Conservation (phyloP, 352 stramenopile species). For the Phytopythium boreale region DNA sequence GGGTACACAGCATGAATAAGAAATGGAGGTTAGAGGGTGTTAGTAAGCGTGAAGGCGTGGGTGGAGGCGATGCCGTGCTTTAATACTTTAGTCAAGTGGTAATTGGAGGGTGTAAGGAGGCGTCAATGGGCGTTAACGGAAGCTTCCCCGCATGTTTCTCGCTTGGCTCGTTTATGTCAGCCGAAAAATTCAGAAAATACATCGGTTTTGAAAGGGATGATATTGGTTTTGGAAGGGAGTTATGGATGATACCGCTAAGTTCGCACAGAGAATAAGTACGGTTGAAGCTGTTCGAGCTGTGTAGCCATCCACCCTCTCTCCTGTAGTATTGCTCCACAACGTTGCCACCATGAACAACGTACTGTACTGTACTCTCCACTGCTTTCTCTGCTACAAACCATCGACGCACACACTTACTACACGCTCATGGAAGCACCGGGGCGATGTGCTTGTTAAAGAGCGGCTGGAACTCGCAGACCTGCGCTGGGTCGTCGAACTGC, state of each 20-base stretch:
- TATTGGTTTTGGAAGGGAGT: neutral
- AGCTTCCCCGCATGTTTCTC: neutral
- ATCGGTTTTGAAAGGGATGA: neutral
- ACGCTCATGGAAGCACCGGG: no score
- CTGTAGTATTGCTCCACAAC: neutral
- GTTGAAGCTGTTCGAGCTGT: neutral
- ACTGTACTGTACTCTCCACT: no score
- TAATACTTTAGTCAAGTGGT: neutral
- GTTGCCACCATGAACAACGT: no score
- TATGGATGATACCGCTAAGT: neutral
- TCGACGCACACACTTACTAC: no score
- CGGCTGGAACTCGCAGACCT: no score
- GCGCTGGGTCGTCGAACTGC: no score
- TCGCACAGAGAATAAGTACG: neutral
- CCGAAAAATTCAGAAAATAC: neutral
- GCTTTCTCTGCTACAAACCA: slow-evolving; percentile 1
- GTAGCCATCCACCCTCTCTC: neutral
- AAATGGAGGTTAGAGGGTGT: neutral
- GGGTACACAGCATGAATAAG: neutral
- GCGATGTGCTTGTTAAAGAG: no score
- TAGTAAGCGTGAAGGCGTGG: neutral
- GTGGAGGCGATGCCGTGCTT: neutral
- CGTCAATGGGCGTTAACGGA: neutral
- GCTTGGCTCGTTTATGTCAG: neutral
- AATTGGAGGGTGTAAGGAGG: neutral